phyloP scores from a whole-genome alignment of 257 asterid genomes.

The Penstemon eatonii region DNA sequence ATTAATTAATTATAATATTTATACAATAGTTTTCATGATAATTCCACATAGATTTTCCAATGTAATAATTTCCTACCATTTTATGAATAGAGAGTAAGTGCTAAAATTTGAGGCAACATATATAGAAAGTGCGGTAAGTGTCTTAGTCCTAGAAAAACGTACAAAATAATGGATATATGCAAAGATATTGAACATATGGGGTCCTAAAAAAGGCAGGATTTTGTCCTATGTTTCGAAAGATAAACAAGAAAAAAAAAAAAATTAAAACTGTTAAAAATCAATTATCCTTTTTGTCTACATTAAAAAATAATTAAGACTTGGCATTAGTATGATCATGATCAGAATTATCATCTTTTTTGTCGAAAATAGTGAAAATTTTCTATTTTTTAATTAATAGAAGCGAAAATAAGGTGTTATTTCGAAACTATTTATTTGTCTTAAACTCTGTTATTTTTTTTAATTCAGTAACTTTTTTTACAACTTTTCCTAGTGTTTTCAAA shows the following conservation, averaged over 20 bases:
- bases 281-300: background rate
- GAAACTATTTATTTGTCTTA: no score
- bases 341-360: no score
- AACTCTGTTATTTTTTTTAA: no score
- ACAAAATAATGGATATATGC: constrained; percentile 9
- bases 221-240: background rate
- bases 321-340: no score
- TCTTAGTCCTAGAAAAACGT: constrained; percentile 25
- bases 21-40: no score
- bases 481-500: no score
- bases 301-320: background rate
- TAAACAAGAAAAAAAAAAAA: background rate
- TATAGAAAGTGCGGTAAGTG: background rate
- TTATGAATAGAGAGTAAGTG: no score
- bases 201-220: background rate
- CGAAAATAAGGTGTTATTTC: background rate
- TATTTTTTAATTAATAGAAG: background rate
- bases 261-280: background rate
- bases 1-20: no score
- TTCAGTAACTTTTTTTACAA: no score
- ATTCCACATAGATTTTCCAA: no score
- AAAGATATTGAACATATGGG: constrained; percentile 15
- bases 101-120: background rate
- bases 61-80: no score
- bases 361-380: background rate